These are phyloP conservation scores for Pseudomassariella vexata DNA, from an alignment of 2,329 filamentous ascomycete species.

Conservation along the genomic window DNA sequence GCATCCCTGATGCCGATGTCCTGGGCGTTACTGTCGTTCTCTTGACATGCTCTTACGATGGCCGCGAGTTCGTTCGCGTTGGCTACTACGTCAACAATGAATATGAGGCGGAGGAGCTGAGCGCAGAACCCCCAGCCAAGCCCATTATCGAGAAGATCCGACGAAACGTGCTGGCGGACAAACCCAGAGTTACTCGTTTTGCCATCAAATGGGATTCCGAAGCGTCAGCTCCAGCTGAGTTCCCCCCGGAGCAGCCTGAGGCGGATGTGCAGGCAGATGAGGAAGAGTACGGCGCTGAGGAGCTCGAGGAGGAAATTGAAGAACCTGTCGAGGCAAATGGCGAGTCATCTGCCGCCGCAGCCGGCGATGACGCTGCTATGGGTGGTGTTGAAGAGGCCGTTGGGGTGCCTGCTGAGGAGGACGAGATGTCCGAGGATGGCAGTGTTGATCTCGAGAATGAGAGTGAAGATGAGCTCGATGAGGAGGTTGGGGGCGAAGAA, in stretches of 20 bases:
- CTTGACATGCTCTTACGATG: constrained; percentile 92
- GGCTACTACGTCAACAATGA: constrained; percentile 99
- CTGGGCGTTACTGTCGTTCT: constrained; percentile 96
- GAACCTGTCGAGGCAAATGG: constrained; percentile 40
- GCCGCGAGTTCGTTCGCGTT: constrained; percentile 92
- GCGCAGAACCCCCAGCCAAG: constrained; percentile 83
- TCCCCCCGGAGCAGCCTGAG: constrained; percentile 94
- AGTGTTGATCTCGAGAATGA: constrained; percentile 70
- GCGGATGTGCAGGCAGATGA: constrained; percentile 83
- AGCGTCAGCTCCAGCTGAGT: constrained; percentile 90
- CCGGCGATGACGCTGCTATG: constrained; percentile 64
- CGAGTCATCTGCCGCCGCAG: constrained; percentile 38
- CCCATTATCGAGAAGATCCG: constrained; percentile 87
- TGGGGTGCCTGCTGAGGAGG: constrained; percentile 51
- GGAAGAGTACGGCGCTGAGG: constrained; percentile 85
- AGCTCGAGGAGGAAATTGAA: constrained; percentile 65
- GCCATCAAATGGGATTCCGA: constrained; percentile 99
- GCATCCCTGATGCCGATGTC: constrained; percentile 92
- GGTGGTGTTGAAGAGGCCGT: constrained; percentile 46
- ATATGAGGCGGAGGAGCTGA: constrained; percentile 88
- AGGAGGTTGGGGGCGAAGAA: constrained; percentile 37
- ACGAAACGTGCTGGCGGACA: constrained; percentile 91
- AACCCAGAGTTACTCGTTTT: constrained; percentile 94
- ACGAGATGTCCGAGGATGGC: constrained; percentile 60
- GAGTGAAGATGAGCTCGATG: constrained; percentile 60